phyloP scores from a whole-genome alignment of 1,139 yeast species.

The Nakaseomyces sp. region DNA sequence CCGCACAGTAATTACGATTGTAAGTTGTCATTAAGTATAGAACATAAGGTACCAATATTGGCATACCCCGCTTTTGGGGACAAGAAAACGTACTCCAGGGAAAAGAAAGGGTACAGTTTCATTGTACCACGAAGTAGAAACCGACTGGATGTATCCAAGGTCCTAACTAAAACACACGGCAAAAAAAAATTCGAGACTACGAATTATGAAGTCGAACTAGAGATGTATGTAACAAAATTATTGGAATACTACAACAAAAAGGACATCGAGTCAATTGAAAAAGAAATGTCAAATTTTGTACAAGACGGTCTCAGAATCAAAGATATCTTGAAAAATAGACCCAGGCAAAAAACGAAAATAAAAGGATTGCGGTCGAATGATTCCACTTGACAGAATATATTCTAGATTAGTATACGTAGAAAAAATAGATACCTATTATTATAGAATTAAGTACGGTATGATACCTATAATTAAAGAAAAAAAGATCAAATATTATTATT shows the following conservation, averaged over 20 bases:
- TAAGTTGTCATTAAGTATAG: neutral
- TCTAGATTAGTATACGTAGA: no score
- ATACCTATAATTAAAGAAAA: no score
- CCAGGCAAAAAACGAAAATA: neutral
- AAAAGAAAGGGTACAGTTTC: neutral
- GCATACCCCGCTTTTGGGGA: neutral
- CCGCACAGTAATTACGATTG: constrained; percentile 1
- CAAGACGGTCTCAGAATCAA: neutral
- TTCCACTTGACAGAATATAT: no score
- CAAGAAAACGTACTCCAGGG: neutral
- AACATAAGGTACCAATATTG: neutral
- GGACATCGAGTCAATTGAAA: neutral
- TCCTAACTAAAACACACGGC: neutral
- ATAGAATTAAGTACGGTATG: no score
- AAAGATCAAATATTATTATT: no score
- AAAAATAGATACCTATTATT: no score
- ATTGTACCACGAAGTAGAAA: neutral
- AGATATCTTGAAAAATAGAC: neutral
- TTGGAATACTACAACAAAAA: neutral
- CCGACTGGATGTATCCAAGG: neutral
- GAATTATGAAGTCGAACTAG: neutral
- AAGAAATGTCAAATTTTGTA: neutral
- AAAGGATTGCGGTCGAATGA: no score
- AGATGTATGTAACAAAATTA: neutral
- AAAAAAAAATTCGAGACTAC: neutral